A percentile compares a stretch with the other conserved stretches of the same genome.
These are phyloP conservation scores for Staphylotrichum tortipilum DNA, from an alignment of 495 filamentous ascomycete species.

Conservation along the genomic window DNA sequence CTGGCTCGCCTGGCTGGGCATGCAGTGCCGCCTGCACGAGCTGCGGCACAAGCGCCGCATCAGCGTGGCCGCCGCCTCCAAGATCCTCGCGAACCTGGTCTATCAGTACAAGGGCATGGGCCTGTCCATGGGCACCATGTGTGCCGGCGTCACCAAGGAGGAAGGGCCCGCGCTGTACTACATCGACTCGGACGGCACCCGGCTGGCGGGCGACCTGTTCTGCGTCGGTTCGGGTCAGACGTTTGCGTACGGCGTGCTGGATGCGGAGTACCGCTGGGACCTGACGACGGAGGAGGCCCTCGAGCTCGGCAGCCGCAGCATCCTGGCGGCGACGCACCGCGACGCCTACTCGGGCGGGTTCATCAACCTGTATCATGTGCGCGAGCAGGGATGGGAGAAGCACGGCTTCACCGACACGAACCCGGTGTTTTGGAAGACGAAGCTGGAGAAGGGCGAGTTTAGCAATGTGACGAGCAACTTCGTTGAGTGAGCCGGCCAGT, in stretches of 20 bases:
- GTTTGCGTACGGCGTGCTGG: slow-evolving; percentile 95
- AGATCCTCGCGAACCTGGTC: slow-evolving; percentile 96
- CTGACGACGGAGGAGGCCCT: slow-evolving; percentile 77
- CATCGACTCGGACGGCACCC: slow-evolving; percentile 95
- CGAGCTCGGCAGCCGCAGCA: slow-evolving; percentile 80
- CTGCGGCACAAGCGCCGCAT: slow-evolving; percentile 98
- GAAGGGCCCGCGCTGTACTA: slow-evolving; percentile 98
- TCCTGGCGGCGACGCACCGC: slow-evolving; percentile 93
- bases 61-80: slow-evolving; percentile 90
- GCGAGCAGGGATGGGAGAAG: slow-evolving; percentile 97
- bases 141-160: slow-evolving; percentile 89
- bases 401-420: slow-evolving; percentile 94
- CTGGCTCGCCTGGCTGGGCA: slow-evolving; percentile 96
- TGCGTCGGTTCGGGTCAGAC: slow-evolving; percentile 98
- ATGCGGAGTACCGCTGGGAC: slow-evolving; percentile 89
- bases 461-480: slow-evolving; percentile 87
- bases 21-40: slow-evolving; percentile 98
- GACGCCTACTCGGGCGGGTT: slow-evolving; percentile 97
- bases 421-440: slow-evolving; percentile 98
- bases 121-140: slow-evolving; percentile 98
- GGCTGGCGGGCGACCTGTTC: slow-evolving; percentile 88
- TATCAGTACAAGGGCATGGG: slow-evolving; percentile 98
- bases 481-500: slow-evolving; percentile 25
- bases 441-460: slow-evolving; percentile 96
- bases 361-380: slow-evolving; percentile 98